These are phyloP conservation scores for Nakazawaea ishiwadae DNA, from an alignment of 805 yeast species.

Conservation along the genomic window DNA sequence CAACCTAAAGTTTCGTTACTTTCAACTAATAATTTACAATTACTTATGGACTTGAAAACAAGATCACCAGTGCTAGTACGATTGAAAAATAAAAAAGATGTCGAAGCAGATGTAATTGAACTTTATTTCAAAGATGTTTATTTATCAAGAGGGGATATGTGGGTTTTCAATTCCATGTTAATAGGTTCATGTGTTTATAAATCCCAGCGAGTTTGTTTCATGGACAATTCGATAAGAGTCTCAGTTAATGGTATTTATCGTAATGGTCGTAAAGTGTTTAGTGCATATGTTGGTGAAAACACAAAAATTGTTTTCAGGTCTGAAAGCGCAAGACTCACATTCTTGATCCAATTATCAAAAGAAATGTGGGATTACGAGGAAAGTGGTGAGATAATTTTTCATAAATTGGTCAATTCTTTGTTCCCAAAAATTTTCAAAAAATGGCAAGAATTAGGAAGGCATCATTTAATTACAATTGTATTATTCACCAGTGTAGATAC, in stretches of 20 bases:
- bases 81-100: slow-evolving; percentile 37
- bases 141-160: slow-evolving; percentile 88
- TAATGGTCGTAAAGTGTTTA: slow-evolving; percentile 63
- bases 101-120: slow-evolving; percentile 81
- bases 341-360: slow-evolving; percentile 81
- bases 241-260: slow-evolving; percentile 59
- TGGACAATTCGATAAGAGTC: slow-evolving; percentile 57
- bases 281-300: slow-evolving; percentile 68
- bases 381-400: slow-evolving; percentile 90
- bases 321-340: slow-evolving; percentile 80
- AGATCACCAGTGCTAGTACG: slow-evolving; percentile 61
- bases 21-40: slow-evolving; percentile 53
- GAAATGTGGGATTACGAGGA: slow-evolving; percentile 99
- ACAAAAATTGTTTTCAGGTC: slow-evolving; percentile 87
- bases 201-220: slow-evolving; percentile 59
- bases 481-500: slow-evolving; percentile 78
- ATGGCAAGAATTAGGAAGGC: slow-evolving; percentile 85
- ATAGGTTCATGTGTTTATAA: slow-evolving; percentile 61
- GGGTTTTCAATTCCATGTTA: slow-evolving; percentile 67
- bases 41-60: slow-evolving; percentile 58
- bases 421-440: slow-evolving; percentile 84
- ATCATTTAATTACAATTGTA: slow-evolving; percentile 87
- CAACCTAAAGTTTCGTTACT: slow-evolving; percentile 47
- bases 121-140: slow-evolving; percentile 74
- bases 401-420: slow-evolving; percentile 85